phyloP scores from a whole-genome alignment of 2,329 filamentous ascomycete genomes.

The Clarireedia monteithiana region DNA sequence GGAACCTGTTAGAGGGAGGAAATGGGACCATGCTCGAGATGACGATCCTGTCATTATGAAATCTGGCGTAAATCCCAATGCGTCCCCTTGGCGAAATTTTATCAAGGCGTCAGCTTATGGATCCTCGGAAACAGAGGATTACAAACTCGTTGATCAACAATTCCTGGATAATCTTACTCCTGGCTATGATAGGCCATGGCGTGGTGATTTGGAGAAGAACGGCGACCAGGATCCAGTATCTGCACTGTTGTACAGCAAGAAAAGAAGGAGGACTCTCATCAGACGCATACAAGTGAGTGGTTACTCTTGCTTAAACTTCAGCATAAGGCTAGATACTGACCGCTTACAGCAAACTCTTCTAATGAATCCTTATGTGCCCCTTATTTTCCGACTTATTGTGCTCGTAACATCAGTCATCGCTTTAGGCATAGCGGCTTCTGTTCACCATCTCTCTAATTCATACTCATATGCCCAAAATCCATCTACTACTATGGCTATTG shows the following conservation, averaged over 20 bases:
- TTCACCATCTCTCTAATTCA: slow-evolving; percentile 48
- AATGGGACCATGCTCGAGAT: slow-evolving; percentile 30
- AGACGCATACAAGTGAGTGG: slow-evolving; percentile 23
- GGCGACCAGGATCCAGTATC: slow-evolving; percentile 24
- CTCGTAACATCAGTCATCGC: slow-evolving; percentile 77
- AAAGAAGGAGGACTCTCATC: slow-evolving; percentile 20
- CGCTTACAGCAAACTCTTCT: slow-evolving; percentile 22
- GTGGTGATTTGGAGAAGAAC: slow-evolving; percentile 24
- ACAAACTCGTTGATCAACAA: slow-evolving; percentile 22
- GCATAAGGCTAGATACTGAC: slow-evolving; percentile 5
- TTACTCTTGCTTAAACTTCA: too few relatives aligned
- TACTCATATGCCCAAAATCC: slow-evolving; percentile 49
- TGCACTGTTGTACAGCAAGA: slow-evolving; percentile 24
- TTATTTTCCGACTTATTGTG: slow-evolving; percentile 74
- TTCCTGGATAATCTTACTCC: slow-evolving; percentile 26
- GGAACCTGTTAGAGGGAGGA: slow-evolving; percentile 28
- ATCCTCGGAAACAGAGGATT: slow-evolving; percentile 20
- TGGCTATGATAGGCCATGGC: slow-evolving; percentile 30
- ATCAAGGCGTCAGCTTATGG: slow-evolving; percentile 29
- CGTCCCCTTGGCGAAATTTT: slow-evolving; percentile 26
- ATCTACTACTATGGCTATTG: slow-evolving; percentile 81
- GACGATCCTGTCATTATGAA: slow-evolving; percentile 29
- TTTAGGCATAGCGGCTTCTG: slow-evolving; percentile 67
- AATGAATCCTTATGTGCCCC: slow-evolving; percentile 62
- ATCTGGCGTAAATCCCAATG: slow-evolving; percentile 15